A percentile compares a stretch with the other conserved stretches of the same genome.
Evolutionary conservation across 768 basidiomycete genomes (phyloP).

Genomic region (Phaeotremella skinneri): DNA sequence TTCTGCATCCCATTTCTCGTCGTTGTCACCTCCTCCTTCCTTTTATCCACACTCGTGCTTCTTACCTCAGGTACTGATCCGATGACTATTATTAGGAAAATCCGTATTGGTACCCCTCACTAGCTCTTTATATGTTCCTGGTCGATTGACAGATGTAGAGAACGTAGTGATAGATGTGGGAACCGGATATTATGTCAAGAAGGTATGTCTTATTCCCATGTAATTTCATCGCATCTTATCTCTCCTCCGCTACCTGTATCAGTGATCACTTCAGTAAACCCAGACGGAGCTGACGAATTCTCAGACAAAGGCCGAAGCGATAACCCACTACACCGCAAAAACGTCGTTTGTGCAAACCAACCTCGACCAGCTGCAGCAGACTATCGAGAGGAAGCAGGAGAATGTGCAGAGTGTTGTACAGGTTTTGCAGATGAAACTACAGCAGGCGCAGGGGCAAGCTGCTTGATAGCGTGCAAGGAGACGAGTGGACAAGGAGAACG

Average conservation of each 20-base stretch:
- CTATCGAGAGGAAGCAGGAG: conserved; percentile 86
- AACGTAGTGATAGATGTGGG: conserved; percentile 93
- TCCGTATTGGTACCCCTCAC: conserved; percentile 87
- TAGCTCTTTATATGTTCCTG: conserved; percentile 92
- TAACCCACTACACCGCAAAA: conserved; percentile 76
- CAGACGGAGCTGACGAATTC: not conserved
- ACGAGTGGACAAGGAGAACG: too few species aligned
- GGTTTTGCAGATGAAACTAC: conserved; percentile 67
- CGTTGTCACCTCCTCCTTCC: conserved; percentile 3
- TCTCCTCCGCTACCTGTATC: not conserved
- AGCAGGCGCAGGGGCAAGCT: conserved; percentile 37
- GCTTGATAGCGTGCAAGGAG: too few species aligned
- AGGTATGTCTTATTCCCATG: conserved; percentile 58
- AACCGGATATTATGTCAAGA: conserved; percentile 93
- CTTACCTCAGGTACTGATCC: conserved; percentile 1
- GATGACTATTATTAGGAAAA: conserved; percentile 60
- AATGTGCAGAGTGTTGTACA: conserved; percentile 73
- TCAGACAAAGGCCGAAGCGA: conserved; percentile 76
- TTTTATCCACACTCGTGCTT: conserved; percentile 5
- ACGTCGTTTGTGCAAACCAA: conserved; percentile 77
- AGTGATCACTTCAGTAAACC: too few species aligned
- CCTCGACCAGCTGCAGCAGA: conserved; percentile 80
- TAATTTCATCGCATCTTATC: not conserved
- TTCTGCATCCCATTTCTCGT: not conserved
- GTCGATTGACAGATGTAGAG: conserved; percentile 75